These are phyloP conservation scores for Lecanicillium sp. DNA, from an alignment of 2,329 filamentous ascomycete genomes.

Conservation along the genomic window DNA sequence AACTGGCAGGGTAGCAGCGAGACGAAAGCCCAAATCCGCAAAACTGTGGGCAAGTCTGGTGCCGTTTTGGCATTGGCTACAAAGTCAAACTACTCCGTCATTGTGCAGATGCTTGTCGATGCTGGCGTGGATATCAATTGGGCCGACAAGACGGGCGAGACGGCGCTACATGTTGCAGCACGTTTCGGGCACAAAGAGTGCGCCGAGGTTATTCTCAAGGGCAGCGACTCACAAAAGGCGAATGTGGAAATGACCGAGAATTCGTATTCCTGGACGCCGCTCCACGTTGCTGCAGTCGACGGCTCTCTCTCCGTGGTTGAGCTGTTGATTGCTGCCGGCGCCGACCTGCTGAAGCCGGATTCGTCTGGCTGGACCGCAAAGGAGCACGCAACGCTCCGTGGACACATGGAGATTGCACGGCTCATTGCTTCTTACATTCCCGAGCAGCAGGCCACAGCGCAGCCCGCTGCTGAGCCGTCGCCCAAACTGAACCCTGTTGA, in stretches of 20 bases:
- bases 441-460: slow-evolving; percentile 20
- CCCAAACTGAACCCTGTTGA: slow-evolving; percentile 28
- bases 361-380: slow-evolving; percentile 90
- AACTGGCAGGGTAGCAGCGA: slow-evolving; percentile 61
- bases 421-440: slow-evolving; percentile 50
- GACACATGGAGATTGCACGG: slow-evolving; percentile 74
- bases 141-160: slow-evolving; percentile 83
- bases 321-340: slow-evolving; percentile 69
- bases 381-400: slow-evolving; percentile 85
- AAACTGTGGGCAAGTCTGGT: slow-evolving; percentile 71
- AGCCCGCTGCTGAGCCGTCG: slow-evolving; percentile 16
- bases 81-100: slow-evolving; percentile 76
- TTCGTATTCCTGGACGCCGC: slow-evolving; percentile 88
- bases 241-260: slow-evolving; percentile 73
- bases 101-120: slow-evolving; percentile 81
- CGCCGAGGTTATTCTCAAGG: slow-evolving; percentile 66
- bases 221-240: slow-evolving; percentile 61
- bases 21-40: slow-evolving; percentile 57
- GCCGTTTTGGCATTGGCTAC: slow-evolving; percentile 82
- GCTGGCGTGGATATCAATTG: slow-evolving; percentile 91
- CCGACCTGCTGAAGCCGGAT: slow-evolving; percentile 66
- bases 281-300: slow-evolving; percentile 88
- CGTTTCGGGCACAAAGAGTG: slow-evolving; percentile 80
- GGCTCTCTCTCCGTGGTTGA: slow-evolving; percentile 70
- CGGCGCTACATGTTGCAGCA: slow-evolving; percentile 84